These are phyloP conservation scores for Patellifolia procumbens DNA, from an alignment of 179 eudicot genomes.

Conservation along the genomic window DNA sequence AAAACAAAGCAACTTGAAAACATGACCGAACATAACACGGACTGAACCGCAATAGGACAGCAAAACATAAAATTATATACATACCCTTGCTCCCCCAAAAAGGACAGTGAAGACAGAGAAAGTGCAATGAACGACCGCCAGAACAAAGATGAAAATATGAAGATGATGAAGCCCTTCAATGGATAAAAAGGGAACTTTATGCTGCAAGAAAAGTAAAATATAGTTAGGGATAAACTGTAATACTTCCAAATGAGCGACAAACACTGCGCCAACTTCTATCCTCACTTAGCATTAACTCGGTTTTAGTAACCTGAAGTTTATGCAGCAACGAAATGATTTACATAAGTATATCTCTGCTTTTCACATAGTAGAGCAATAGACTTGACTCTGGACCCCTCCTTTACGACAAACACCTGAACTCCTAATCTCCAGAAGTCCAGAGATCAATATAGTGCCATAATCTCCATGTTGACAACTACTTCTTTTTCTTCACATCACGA, in stretches of 20 bases:
- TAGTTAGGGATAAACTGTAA: not conserved
- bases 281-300: not conserved
- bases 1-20: not conserved
- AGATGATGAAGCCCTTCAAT: conserved; percentile 85
- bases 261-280: not conserved
- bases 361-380: not conserved
- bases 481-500: not conserved
- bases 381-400: not conserved
- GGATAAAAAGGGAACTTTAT: conserved; percentile 73
- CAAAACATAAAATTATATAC: conserved; percentile 18
- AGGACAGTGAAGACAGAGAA: conserved; percentile 79
- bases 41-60: not conserved
- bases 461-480: not conserved
- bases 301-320: not conserved
- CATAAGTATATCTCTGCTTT: not conserved
- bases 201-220: conserved; percentile 40
- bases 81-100: conserved; percentile 76
- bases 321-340: not conserved
- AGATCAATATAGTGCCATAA: not conserved
- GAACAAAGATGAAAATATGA: conserved; percentile 90
- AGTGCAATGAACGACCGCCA: conserved; percentile 84
- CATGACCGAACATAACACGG: not conserved
- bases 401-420: not conserved
- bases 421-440: not conserved
- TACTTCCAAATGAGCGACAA: not conserved